Evolutionary conservation across 2,329 filamentous ascomycete species (phyloP).

Genomic region (Tolypocladium endophyticum): DNA sequence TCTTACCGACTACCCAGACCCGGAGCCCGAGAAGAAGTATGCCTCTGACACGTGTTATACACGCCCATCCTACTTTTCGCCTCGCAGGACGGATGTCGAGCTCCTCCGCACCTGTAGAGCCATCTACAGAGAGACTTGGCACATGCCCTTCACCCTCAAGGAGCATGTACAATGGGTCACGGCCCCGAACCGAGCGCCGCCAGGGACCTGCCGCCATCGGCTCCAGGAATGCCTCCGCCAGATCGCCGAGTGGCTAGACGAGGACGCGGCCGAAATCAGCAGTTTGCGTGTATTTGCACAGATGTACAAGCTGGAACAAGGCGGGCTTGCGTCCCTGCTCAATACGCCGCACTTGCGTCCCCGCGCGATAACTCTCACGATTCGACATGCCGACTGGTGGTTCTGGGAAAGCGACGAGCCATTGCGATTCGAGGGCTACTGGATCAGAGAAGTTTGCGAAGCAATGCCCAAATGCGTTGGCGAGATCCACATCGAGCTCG

Average conservation of each 20-base stretch:
- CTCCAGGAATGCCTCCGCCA: slow-evolving; percentile 5
- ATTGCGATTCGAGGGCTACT: slow-evolving; percentile 23
- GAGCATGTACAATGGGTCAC: slow-evolving; percentile 30
- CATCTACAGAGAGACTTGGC: slow-evolving; percentile 31
- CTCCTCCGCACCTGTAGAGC: slow-evolving; percentile 31
- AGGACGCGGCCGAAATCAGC: slow-evolving; percentile 14
- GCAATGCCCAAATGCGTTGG: slow-evolving; percentile 21
- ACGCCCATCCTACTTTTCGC: slow-evolving; percentile 29
- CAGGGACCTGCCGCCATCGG: slow-evolving; percentile 3
- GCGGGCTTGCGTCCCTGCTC: slow-evolving; percentile 15
- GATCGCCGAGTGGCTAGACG: slow-evolving; percentile 11
- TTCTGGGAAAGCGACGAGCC: slow-evolving; percentile 26
- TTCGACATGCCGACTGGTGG: slow-evolving; percentile 41
- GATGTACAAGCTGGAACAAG: slow-evolving; percentile 25
- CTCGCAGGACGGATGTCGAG: slow-evolving; percentile 21
- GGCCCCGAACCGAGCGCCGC: slow-evolving; percentile 17
- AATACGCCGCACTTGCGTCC: slow-evolving; percentile 19
- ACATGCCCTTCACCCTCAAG: slow-evolving; percentile 25
- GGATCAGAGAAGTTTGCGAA: slow-evolving; percentile 18
- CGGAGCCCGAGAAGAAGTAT: slow-evolving; percentile 14
- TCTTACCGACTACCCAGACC: slow-evolving; percentile 26
- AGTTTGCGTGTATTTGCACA: slow-evolving; percentile 31
- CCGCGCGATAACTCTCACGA: slow-evolving; percentile 28
- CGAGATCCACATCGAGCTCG: slow-evolving; percentile 33
- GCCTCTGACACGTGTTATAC: slow-evolving; percentile 21